Percentiles rank a stretch among this genome's conserved stretches.
These are phyloP conservation scores for Porogramme epimiltina DNA, from an alignment of 1,284 basidiomycete species.

Conservation along the genomic window DNA sequence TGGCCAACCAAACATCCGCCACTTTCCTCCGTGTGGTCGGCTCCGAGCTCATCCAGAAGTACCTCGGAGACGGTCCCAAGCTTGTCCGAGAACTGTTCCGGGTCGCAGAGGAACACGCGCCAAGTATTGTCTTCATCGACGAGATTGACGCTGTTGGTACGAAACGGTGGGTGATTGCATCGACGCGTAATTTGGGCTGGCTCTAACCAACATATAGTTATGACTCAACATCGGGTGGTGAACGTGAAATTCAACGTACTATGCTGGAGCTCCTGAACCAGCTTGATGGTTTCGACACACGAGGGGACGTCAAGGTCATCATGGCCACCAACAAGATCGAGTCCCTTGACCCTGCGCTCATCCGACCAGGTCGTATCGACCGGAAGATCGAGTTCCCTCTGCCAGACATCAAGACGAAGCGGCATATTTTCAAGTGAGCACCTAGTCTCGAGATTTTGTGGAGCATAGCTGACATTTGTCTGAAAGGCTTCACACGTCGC, in stretches of 20 bases:
- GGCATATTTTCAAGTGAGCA: slow-evolving; percentile 90
- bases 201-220: slow-evolving; percentile 53
- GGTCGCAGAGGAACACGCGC: slow-evolving; percentile 96
- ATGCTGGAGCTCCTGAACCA: slow-evolving; percentile 99
- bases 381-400: slow-evolving; percentile 97
- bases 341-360: slow-evolving; percentile 93
- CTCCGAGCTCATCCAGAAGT: slow-evolving; percentile 98
- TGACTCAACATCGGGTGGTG: slow-evolving; percentile 96
- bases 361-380: slow-evolving; percentile 98
- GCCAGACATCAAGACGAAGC: slow-evolving; percentile 95
- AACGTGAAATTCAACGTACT: slow-evolving; percentile 98
- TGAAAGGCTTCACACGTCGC: slow-evolving; percentile 85
- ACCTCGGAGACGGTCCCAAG: slow-evolving; percentile 99
- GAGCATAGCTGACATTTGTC: neutral
- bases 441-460: slow-evolving; percentile 12
- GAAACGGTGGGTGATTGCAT: slow-evolving; percentile 70
- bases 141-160: slow-evolving; percentile 99
- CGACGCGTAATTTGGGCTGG: neutral
- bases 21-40: slow-evolving; percentile 98
- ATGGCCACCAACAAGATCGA: slow-evolving; percentile 96
- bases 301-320: slow-evolving; percentile 98
- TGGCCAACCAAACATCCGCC: slow-evolving; percentile 98
- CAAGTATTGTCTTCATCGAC: slow-evolving; percentile 99
- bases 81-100: slow-evolving; percentile 97
- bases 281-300: slow-evolving; percentile 98